Percentiles rank a stretch among this genome's conserved stretches.
These are phyloP conservation scores for Rhizophora apiculata DNA, from an alignment of 345 rosid species.

Conservation along the genomic window DNA sequence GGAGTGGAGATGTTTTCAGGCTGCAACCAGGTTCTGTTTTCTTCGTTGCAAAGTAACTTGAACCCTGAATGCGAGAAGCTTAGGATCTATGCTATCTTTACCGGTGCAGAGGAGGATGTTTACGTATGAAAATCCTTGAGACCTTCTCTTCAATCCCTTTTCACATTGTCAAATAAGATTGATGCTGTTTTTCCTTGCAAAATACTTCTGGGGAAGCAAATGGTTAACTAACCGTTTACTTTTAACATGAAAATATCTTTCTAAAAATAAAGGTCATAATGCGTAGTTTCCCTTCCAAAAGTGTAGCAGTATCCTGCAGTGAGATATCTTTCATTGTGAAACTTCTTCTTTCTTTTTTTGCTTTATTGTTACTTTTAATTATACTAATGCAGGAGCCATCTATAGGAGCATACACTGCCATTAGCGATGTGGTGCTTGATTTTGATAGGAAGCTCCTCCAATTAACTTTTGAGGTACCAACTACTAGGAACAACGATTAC, in stretches of 20 bases:
- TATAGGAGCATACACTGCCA: slow-evolving; percentile 67
- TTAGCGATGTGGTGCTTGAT: slow-evolving; percentile 57
- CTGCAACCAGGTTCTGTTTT: slow-evolving; percentile 67
- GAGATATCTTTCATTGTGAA: too few relatives aligned
- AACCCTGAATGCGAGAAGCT: slow-evolving; percentile 56
- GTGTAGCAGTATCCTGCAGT: too few relatives aligned
- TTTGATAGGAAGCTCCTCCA: slow-evolving; percentile 58
- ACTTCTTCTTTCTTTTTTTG: background rate
- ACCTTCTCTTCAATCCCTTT: background rate
- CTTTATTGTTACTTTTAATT: background rate
- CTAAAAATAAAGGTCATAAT: too few relatives aligned
- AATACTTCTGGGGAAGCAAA: too few relatives aligned
- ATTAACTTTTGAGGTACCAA: slow-evolving; percentile 61
- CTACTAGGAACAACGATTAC: background rate
- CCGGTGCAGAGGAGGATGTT: slow-evolving; percentile 43
- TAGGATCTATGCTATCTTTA: slow-evolving; percentile 58
- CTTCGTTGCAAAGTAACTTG: slow-evolving; percentile 52
- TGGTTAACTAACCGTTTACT: too few relatives aligned
- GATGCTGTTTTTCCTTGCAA: too few relatives aligned
- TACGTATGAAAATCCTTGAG: slow-evolving; percentile 33
- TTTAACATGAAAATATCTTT: too few relatives aligned
- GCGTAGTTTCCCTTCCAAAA: too few relatives aligned
- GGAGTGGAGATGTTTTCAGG: slow-evolving; percentile 65
- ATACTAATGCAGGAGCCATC: slow-evolving; percentile 52
- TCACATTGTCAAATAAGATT: too few relatives aligned